A percentile compares a stretch with the other conserved stretches of the same genome.
phyloP scores from a whole-genome alignment of 345 rosid genomes.

The Gossypium bickii region DNA sequence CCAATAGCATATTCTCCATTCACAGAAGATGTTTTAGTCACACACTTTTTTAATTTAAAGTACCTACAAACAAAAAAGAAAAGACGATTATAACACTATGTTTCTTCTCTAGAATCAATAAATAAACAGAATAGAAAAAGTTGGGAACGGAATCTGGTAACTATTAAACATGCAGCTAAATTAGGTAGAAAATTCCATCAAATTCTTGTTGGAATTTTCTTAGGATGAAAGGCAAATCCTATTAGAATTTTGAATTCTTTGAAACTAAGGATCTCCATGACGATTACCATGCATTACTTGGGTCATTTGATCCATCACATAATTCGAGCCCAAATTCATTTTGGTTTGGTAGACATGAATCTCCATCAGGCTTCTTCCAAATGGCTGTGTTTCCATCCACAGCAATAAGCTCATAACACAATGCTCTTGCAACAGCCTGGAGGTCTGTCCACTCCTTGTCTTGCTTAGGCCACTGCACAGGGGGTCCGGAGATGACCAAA shows the following conservation, averaged over 20 bases:
- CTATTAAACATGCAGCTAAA: slow-evolving; percentile 7
- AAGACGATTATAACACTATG: background rate
- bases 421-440: slow-evolving; percentile 83
- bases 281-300: slow-evolving; percentile 75
- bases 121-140: background rate
- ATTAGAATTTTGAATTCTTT: slow-evolving; percentile 2
- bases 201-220: background rate
- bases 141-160: background rate
- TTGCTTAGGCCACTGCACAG: slow-evolving; percentile 98
- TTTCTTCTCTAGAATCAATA: background rate
- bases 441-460: slow-evolving; percentile 99
- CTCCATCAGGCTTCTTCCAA: slow-evolving; percentile 87
- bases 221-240: background rate
- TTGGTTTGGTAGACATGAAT: slow-evolving; percentile 64
- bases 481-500: slow-evolving; percentile 96
- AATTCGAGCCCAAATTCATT: slow-evolving; percentile 70
- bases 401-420: slow-evolving; percentile 83
- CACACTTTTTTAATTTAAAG: slow-evolving; percentile 67
- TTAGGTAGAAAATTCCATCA: slow-evolving; percentile 7
- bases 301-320: slow-evolving; percentile 64
- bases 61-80: slow-evolving; percentile 54
- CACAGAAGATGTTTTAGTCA: slow-evolving; percentile 47
- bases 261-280: slow-evolving; percentile 16
- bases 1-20: slow-evolving; percentile 67
- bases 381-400: slow-evolving; percentile 94